A percentile compares a stretch with the other conserved stretches of the same genome.
Conservation (phyloP, 2,329 filamentous ascomycete species). For the Hortaea werneckii region DNA sequence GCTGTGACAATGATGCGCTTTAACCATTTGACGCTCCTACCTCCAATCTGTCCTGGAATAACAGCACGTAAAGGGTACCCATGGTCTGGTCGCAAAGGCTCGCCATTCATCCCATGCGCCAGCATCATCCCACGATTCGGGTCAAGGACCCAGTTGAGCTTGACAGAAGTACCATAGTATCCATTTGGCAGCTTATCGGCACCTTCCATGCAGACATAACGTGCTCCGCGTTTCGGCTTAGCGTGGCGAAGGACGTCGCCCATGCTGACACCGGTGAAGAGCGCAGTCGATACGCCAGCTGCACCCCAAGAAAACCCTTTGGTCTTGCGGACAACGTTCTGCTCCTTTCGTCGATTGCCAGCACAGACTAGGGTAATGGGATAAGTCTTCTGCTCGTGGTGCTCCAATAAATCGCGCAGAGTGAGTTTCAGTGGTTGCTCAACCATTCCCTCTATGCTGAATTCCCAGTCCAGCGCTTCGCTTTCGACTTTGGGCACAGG, state of each 20-base stretch:
- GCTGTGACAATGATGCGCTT: conserved; percentile 70
- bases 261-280: conserved; percentile 78
- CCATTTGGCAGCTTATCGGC: conserved; percentile 80
- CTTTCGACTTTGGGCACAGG: conserved; percentile 67
- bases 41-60: conserved; percentile 85
- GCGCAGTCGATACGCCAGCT: conserved; percentile 72
- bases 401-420: conserved; percentile 58
- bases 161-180: conserved; percentile 78
- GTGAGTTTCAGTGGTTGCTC: conserved; percentile 63
- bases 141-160: conserved; percentile 81
- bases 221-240: conserved; percentile 57
- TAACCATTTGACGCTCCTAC: conserved; percentile 87
- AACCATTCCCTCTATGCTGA: conserved; percentile 77
- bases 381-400: conserved; percentile 73
- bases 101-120: conserved; percentile 85
- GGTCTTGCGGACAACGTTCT: conserved; percentile 80
- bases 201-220: conserved; percentile 84
- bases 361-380: conserved; percentile 86
- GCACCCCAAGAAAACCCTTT: conserved; percentile 94
- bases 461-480: conserved; percentile 67
- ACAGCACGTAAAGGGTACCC: conserved; percentile 74
- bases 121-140: conserved; percentile 75
- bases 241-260: conserved; percentile 60
- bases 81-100: conserved; percentile 69
- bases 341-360: conserved; percentile 84